Base-by-base conservation (phyloP, 495 filamentous ascomycete genomes). In the Penicillium verhagenii region DNA sequence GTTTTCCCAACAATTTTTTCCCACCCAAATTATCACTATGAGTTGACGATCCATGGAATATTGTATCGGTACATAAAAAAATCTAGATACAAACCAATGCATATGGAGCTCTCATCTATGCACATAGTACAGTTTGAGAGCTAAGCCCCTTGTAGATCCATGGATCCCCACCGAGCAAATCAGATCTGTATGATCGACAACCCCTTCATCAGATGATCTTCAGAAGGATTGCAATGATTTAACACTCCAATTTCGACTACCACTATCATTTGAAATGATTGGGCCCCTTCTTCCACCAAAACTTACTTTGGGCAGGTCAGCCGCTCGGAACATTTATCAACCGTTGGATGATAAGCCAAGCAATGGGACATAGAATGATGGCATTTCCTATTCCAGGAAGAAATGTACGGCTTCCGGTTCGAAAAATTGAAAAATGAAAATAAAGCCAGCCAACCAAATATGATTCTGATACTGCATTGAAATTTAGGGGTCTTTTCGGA, bases 261-360 rank as follows among this genome's bases (percentile, higher is more conserved):
- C 26, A 25, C 14, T 24, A 21, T 45, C 21, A 26, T 45, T 24
- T 45, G 42, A 45, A 45, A 45, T 45, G 20, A 45, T 26, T 45
- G 42, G 23, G 23, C 42, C 42, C 42, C 42, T 45, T 45, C 21
- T 19, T 45, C 42, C 42, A 21, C 14, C 42, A 45, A 25, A 45
- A 9, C 3, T 14, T 24, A 26, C 4, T 26, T n/a, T 8, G 23
- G 42, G 42, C 14, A 45, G 42, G 42, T 45, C 14, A 25, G 42
- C 42, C 42, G 42, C 42, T 25, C 9, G 5, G n/a, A 45, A 14
- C n/a, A n/a, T n/a, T n/a, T n/a, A n/a, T n/a, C n/a, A n/a, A n/a
- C 5, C 21, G 21, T n/a, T 45, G 33, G 3, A 35, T 14, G 0
- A 35, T 13, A 35, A 35, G 33, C 33, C 33, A 35, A 35, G 33